Evolutionary conservation across 495 filamentous ascomycete species (phyloP).

Genomic region (Articulospora tetracladia): DNA sequence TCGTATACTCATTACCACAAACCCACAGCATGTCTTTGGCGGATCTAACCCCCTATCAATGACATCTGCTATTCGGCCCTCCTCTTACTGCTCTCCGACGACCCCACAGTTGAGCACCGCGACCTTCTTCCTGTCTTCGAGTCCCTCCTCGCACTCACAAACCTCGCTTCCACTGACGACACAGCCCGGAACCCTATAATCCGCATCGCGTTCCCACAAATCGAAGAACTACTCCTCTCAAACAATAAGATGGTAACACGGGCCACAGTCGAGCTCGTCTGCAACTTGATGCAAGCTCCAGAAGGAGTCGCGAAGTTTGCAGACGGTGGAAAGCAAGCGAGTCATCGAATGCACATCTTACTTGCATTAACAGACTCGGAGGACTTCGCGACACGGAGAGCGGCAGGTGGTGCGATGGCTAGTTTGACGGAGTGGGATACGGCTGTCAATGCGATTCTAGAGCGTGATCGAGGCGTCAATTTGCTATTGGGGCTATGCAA

Average conservation of each 20-base stretch:
- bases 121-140: conserved; percentile 91
- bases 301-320: conserved; percentile 71
- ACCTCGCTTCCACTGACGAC: conserved; percentile 75
- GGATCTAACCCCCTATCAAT: conserved; percentile 67
- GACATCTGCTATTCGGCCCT: conserved; percentile 74
- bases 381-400: conserved; percentile 71
- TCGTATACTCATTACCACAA: conserved; percentile 85
- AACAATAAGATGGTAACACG: conserved; percentile 73
- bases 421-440: conserved; percentile 74
- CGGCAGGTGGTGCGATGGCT: conserved; percentile 85
- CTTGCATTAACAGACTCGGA: conserved; percentile 85
- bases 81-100: conserved; percentile 63
- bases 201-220: conserved; percentile 61
- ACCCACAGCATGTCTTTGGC: conserved; percentile 82
- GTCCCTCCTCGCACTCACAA: conserved; percentile 85
- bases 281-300: conserved; percentile 83
- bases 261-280: conserved; percentile 83
- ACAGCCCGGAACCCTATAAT: conserved; percentile 67
- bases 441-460: conserved; percentile 63
- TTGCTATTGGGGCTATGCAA: conserved; percentile 68
- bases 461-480: conserved; percentile 62
- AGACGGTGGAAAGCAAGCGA: conserved; percentile 61
- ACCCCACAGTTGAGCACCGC: conserved; percentile 45
- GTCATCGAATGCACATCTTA: conserved; percentile 72
- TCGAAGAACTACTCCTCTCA: conserved; percentile 81